Percentiles rank a stretch among this genome's conserved stretches.
These are phyloP conservation scores for Populus simonii DNA, from an alignment of 345 rosid species.

Conservation along the genomic window DNA sequence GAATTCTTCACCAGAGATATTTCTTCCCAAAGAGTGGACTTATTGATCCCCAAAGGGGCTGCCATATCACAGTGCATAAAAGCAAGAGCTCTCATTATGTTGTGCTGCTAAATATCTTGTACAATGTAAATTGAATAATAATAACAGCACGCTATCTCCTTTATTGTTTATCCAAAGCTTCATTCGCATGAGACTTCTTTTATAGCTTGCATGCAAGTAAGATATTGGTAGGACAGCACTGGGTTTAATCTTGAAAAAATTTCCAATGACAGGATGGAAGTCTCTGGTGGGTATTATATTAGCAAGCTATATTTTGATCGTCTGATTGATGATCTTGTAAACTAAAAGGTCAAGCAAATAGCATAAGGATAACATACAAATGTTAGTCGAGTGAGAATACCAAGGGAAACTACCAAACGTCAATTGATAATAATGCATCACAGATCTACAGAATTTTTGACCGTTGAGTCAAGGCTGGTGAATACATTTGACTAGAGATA, in stretches of 20 bases:
- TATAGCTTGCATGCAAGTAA: not conserved
- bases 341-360: not conserved
- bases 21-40: conserved; percentile 85
- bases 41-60: conserved; percentile 32
- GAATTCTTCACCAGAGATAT: conserved; percentile 48
- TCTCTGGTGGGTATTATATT: not conserved
- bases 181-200: not conserved
- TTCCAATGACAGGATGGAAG: not conserved
- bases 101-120: conserved; percentile 9
- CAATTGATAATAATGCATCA: not conserved
- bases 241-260: not conserved
- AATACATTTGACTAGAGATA: not conserved
- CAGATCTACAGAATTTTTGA: not conserved
- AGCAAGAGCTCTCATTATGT: conserved; percentile 4
- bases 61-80: conserved; percentile 3
- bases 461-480: too few relatives aligned
- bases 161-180: not conserved
- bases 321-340: not conserved
- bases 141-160: conserved; percentile 5
- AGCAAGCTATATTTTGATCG: not conserved
- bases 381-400: not conserved
- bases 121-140: conserved; percentile 11
- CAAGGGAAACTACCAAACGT: not conserved
- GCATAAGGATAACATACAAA: not conserved
- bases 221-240: not conserved